These are phyloP conservation scores for Spencermartinsiella europaea DNA, from an alignment of 805 yeast genomes.

Conservation along the genomic window DNA sequence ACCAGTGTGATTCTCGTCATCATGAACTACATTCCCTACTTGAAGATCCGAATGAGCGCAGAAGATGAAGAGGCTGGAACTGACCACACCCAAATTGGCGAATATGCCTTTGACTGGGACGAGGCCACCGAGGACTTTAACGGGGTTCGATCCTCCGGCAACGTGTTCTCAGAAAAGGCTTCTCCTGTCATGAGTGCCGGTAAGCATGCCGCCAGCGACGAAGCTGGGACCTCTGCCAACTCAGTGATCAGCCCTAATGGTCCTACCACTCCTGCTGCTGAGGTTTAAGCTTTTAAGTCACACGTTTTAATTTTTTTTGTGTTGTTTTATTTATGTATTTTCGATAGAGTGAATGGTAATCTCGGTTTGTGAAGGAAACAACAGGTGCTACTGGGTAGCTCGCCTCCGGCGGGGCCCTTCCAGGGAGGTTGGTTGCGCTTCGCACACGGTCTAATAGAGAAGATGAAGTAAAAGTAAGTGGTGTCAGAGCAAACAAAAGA, in stretches of 20 bases:
- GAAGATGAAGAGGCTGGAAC: conserved; percentile 91
- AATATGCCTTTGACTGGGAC: conserved; percentile 51
- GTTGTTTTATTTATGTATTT: too few species aligned
- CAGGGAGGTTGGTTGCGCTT: too few species aligned
- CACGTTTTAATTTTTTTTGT: background rate
- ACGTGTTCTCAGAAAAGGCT: background rate
- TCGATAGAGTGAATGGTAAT: too few species aligned
- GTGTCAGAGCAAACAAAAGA: too few species aligned
- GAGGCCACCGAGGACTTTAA: conserved; percentile 3
- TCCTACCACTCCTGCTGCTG: background rate
- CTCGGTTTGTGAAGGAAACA: too few species aligned
- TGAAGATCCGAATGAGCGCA: conserved; percentile 76
- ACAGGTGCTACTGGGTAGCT: too few species aligned
- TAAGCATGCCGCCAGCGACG: background rate
- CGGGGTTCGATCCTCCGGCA: background rate
- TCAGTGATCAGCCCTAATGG: background rate
- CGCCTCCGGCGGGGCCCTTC: too few species aligned
- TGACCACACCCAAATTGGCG: conserved; percentile 87
- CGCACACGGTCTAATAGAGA: too few species aligned
- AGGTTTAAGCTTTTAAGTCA: background rate
- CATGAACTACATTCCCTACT: conserved; percentile 78
- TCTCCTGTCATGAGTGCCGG: background rate
- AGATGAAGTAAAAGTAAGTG: too few species aligned
- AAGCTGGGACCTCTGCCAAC: background rate
- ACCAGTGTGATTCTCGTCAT: conserved; percentile 64